These are phyloP conservation scores for Trichoderma sp. DNA, from an alignment of 2,329 filamentous ascomycete species.

Conservation along the genomic window DNA sequence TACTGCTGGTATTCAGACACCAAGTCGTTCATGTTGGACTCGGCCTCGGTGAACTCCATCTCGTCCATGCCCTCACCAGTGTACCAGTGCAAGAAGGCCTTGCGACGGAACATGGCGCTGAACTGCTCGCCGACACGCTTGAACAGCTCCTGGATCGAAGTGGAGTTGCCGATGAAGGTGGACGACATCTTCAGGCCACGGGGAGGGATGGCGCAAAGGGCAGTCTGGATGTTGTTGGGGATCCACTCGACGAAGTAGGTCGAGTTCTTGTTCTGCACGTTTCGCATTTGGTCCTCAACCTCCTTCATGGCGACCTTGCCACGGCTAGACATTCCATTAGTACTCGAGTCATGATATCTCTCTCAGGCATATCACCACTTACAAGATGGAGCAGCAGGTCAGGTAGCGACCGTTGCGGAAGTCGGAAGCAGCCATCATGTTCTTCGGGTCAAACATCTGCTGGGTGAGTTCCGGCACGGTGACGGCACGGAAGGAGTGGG, in stretches of 20 bases:
- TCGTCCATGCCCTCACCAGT: slow-evolving; percentile 99
- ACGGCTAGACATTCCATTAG: slow-evolving; percentile 60
- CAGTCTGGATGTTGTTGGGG: slow-evolving; percentile 99
- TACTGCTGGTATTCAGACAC: slow-evolving; percentile 99
- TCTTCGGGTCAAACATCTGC: slow-evolving; percentile 99
- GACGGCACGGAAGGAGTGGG: slow-evolving; percentile 95
- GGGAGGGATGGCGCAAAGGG: slow-evolving; percentile 97
- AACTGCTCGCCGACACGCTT: slow-evolving; percentile 99
- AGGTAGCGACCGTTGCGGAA: slow-evolving; percentile 99
- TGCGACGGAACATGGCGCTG: slow-evolving; percentile 99
- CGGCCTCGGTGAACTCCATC: slow-evolving; percentile 99
- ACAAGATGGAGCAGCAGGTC: slow-evolving; percentile 99
- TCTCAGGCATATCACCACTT: slow-evolving; percentile 42
- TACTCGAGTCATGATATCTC: not conserved
- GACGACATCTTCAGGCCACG: slow-evolving; percentile 99
- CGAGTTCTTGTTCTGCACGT: slow-evolving; percentile 99
- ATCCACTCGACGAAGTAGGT: slow-evolving; percentile 99
- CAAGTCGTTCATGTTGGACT: slow-evolving; percentile 99
- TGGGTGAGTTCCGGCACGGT: slow-evolving; percentile 98
- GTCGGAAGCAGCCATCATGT: slow-evolving; percentile 99
- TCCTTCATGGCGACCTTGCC: slow-evolving; percentile 99
- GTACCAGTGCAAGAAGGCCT: slow-evolving; percentile 99
- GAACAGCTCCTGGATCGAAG: slow-evolving; percentile 99
- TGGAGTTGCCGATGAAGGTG: slow-evolving; percentile 99
- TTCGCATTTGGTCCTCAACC: slow-evolving; percentile 99